Evolutionary conservation across 1,284 basidiomycete species (phyloP).

Genomic region (Cerrena zonata): DNA sequence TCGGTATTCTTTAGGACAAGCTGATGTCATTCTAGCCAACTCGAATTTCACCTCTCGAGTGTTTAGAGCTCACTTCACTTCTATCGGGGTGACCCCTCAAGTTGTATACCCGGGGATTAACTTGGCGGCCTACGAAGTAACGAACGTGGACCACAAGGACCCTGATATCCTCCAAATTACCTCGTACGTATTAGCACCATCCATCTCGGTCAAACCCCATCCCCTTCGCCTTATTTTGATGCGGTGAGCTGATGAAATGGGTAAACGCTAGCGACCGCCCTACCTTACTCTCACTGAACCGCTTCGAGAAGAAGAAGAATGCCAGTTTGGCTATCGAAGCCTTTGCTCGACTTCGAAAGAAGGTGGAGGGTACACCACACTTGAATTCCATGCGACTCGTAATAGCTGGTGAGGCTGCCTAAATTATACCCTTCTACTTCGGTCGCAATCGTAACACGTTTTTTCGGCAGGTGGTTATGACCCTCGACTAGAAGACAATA

Average conservation of each 20-base stretch:
- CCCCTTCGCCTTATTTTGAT: neutral
- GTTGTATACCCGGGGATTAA: slow-evolving; percentile 94
- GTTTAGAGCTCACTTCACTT: slow-evolving; percentile 73
- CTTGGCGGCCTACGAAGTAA: slow-evolving; percentile 56
- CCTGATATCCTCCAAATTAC: slow-evolving; percentile 50
- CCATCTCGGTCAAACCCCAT: slow-evolving; percentile 1
- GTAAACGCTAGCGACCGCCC: slow-evolving; percentile 51
- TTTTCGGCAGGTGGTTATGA: slow-evolving; percentile 70
- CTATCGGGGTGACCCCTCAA: slow-evolving; percentile 56
- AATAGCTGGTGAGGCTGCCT: slow-evolving; percentile 55
- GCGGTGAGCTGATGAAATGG: neutral
- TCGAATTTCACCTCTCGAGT: slow-evolving; percentile 84
- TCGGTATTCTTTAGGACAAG: slow-evolving; percentile 50
- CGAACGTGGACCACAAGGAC: slow-evolving; percentile 36
- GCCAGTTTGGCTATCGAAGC: slow-evolving; percentile 74
- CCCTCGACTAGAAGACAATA: slow-evolving; percentile 64
- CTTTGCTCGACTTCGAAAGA: slow-evolving; percentile 51
- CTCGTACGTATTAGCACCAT: slow-evolving; percentile 51
- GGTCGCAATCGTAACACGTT: neutral
- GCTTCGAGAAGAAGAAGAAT: slow-evolving; percentile 97
- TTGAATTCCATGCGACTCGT: slow-evolving; percentile 51
- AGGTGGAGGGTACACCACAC: slow-evolving; percentile 7
- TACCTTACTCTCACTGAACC: slow-evolving; percentile 85
- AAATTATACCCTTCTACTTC: neutral
- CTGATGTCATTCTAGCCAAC: slow-evolving; percentile 88